Evolutionary conservation across 176 grass and related monocot species (phyloP), one percentile per base, ranked within the genome.

Genomic region (Oryza officinalis): DNA sequence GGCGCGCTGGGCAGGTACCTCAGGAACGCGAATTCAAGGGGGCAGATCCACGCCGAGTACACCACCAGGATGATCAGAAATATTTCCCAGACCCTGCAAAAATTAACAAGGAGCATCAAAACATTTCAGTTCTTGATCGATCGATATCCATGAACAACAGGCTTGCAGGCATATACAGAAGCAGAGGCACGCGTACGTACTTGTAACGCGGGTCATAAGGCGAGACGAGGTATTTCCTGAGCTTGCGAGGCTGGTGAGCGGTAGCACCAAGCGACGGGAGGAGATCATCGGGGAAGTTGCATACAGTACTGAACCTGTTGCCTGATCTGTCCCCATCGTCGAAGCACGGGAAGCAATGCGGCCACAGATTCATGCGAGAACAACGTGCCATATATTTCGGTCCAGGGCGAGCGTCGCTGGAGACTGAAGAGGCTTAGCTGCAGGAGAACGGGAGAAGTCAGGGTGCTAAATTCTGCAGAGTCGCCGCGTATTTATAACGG

Each of bases 41-140:
- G 92, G 74, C 89, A 94, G 60, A 94, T 94, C 92, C 87, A 94
- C 38, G 92, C 92, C 27, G 92, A 94, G 84, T 94, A 94, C 84
- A 89, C 73, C 70, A 94, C 92, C 3, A 94, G 81, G 0, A 94
- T 74, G 85, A 92, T 85, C 87, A 94, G 82, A 27, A 94, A 92
- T 46, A 25, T 85, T 27, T 92, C 92, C 92, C 92, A 94, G 0
- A 89, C 84, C 85, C 92, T 94, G 92, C 40, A 84, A 45, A 17
- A 35, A 28, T 59, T 1, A 31, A 5, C 30, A 43, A 44, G 5
- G 22, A 45, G 1, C n/a, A 28, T 18, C 14, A 32, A 27, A 40
- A 40, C 14, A 49, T 17, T 18, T 50, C 4, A 13, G 18, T 43
- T 30, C 5, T 10, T 50, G 13, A 75, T 63, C 26, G 22, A 61